Percentiles rank a stretch among this genome's conserved stretches.
These are phyloP conservation scores for Pichia sp. DNA, from an alignment of 1,139 yeast species.

Conservation along the genomic window DNA sequence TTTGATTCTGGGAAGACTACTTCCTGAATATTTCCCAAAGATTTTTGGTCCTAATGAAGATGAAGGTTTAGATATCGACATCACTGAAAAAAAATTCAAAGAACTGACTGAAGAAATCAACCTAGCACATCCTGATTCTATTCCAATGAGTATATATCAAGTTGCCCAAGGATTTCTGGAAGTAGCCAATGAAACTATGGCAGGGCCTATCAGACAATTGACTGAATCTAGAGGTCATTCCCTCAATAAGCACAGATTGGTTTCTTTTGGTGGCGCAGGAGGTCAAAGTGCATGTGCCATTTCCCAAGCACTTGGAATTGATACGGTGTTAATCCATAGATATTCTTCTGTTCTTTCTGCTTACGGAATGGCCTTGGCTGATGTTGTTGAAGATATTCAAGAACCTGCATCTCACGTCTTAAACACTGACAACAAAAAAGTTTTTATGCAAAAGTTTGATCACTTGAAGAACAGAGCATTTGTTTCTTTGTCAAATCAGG, in stretches of 20 bases:
- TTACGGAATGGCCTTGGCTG: slow-evolving; percentile 51
- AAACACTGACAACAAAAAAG: slow-evolving; percentile 30
- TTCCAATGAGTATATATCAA: slow-evolving; percentile 39
- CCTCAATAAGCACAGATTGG: slow-evolving; percentile 43
- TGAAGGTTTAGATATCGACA: slow-evolving; percentile 43
- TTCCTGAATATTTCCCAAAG: slow-evolving; percentile 53
- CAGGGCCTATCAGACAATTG: slow-evolving; percentile 50
- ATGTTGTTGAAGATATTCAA: slow-evolving; percentile 61
- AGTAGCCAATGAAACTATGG: slow-evolving; percentile 55
- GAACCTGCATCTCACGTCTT: slow-evolving; percentile 47
- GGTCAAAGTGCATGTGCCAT: slow-evolving; percentile 54
- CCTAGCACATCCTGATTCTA: slow-evolving; percentile 28
- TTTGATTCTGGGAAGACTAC: slow-evolving; percentile 45
- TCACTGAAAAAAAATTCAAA: slow-evolving; percentile 37
- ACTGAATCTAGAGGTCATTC: slow-evolving; percentile 53
- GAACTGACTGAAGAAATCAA: slow-evolving; percentile 42
- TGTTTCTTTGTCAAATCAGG: slow-evolving; percentile 41
- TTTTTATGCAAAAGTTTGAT: slow-evolving; percentile 35
- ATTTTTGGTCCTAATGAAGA: slow-evolving; percentile 56
- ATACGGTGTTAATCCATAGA: slow-evolving; percentile 45
- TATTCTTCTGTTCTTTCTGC: slow-evolving; percentile 54
- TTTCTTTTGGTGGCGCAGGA: slow-evolving; percentile 56
- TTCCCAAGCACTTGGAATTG: slow-evolving; percentile 45
- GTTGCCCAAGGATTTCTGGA: slow-evolving; percentile 50
- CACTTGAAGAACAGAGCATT: slow-evolving; percentile 34